Base-by-base conservation (phyloP, 1,284 basidiomycete genomes). In the Austroboletus rostrupii region DNA sequence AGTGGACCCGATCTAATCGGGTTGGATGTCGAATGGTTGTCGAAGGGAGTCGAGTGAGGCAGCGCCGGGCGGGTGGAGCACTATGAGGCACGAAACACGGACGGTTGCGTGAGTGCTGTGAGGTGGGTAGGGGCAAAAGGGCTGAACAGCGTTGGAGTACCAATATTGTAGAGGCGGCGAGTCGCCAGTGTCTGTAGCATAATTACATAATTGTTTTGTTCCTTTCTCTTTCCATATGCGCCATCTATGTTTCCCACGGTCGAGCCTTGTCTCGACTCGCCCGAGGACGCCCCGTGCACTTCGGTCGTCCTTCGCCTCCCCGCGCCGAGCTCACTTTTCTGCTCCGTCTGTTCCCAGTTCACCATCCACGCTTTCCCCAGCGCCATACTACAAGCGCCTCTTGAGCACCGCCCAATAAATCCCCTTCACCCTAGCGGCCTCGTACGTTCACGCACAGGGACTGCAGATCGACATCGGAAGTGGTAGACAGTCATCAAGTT, bases 351-450 rank as follows among this genome's bases (percentile, higher is more conserved):
- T 5, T 50, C 63, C 6, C 53, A 49, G 0, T 65, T 69, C 29
- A 42, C 49, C 12, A 32, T 65, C 4, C 61, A 64, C 31, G 65
- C 65, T 5, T 48, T 66, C 16, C 65, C 67, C 8, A 54, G 66
- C 16, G 48, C 54, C 14, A 29, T 66, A 19, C 60, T 68, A 9
- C 45, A 53, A 0, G 32, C 48, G 14, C 55, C 60, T 8, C 10
- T 16, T 38, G 40, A 60, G 1, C 54, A 52, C 33, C 46, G 53
- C 19, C 60, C 55, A 4, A 17, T 56, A 0, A 54, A 52, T 3
- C 59, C 62, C 20, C 42, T 53, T 29, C 53, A 54, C 29, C 53
- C 50, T 9, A 55, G 53, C 12, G 50, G 33, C 23, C 44, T 48
- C 35, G 39, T 38, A 12, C 57, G 45, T 3, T 29, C 48, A 32